Evolutionary conservation across 1,284 basidiomycete species (phyloP).

Genomic region (Cutaneotrichosporon daszewskae): DNA sequence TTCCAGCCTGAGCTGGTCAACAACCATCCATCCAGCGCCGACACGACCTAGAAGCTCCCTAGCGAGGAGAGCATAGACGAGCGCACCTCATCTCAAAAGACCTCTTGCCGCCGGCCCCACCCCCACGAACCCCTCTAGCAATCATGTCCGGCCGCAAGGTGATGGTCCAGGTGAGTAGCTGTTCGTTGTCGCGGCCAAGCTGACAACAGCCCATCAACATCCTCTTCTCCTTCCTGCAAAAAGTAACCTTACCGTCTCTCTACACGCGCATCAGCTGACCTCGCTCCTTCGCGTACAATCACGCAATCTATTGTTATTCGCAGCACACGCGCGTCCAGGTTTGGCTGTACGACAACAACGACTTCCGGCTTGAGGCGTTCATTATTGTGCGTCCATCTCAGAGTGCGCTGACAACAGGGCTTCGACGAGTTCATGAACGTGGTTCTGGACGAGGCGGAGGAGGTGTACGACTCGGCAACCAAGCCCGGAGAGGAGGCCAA

Average conservation of each 20-base stretch:
- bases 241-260: conserved; percentile 23
- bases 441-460: conserved; percentile 89
- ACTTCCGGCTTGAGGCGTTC: conserved; percentile 93
- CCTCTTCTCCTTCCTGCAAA: conserved; percentile 96
- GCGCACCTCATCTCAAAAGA: background rate
- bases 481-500: conserved; percentile 77
- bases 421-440: conserved; percentile 99
- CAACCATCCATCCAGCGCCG: too few species aligned
- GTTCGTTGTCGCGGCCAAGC: background rate
- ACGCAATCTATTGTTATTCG: too few species aligned
- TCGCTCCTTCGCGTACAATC: too few species aligned
- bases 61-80: too few species aligned
- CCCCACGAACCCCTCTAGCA: conserved; percentile 14
- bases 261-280: background rate
- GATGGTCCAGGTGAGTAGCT: conserved; percentile 82
- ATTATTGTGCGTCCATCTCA: conserved; percentile 71
- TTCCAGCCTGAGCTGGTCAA: too few species aligned
- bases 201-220: conserved; percentile 67
- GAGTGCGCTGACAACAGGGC: conserved; percentile 57
- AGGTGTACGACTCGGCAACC: conserved; percentile 82
- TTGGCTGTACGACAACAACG: conserved; percentile 96
- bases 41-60: too few species aligned
- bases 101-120: background rate
- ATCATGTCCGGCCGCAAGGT: conserved; percentile 88
- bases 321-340: conserved; percentile 81